Base-by-base conservation (phyloP, 306 rosid species). In the Mucuna pruriens region DNA sequence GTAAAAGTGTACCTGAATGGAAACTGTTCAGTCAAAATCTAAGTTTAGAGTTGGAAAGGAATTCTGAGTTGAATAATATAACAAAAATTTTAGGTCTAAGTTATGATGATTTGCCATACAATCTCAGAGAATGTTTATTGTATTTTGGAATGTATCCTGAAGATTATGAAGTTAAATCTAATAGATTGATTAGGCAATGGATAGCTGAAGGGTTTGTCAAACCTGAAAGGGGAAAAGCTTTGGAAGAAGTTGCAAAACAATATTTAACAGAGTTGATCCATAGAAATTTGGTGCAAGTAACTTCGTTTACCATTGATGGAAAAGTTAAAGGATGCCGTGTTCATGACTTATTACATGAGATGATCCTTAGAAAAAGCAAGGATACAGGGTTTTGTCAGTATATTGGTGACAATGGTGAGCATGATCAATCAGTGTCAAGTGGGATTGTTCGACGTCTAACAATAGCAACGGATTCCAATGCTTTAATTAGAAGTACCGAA, bases 171-270 rank as follows among this genome's bases (percentile, higher is more conserved):
- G 20, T 79, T 15, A 1, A 15, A 2, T 70, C 51, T 2, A 8
- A 0, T 9, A 70, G 15, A 42, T 0, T 79, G 0, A 44, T 26
- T 70, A 4, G 4, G 0, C 71, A 57, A 0, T 79, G 77, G 83
- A 20, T 70, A 79, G 71, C 83, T 10, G 71, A 79, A 60, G 77
- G 83, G 26, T 79, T 79, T 79, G 69, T 79, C 2, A 70, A 55
- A 16, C 3, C 3, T 12, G 48, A 54, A 40, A 39, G 0, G 0
- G 62, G 46, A 0, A 11, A 19, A 25, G 55, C 48, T 6, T 6
- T 79, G n/a, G 83, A 79, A 19, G 63, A 78, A 38, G 75, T 67
- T 2, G 82, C 58, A 9, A 1, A 38, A 22, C 15, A 13, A 7
- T 51, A 49, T 66, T 51, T 78, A n/a, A 15, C 0, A 2, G 55